These are phyloP conservation scores for Mycena galericulata DNA, from an alignment of 768 basidiomycete genomes.

Conservation along the genomic window DNA sequence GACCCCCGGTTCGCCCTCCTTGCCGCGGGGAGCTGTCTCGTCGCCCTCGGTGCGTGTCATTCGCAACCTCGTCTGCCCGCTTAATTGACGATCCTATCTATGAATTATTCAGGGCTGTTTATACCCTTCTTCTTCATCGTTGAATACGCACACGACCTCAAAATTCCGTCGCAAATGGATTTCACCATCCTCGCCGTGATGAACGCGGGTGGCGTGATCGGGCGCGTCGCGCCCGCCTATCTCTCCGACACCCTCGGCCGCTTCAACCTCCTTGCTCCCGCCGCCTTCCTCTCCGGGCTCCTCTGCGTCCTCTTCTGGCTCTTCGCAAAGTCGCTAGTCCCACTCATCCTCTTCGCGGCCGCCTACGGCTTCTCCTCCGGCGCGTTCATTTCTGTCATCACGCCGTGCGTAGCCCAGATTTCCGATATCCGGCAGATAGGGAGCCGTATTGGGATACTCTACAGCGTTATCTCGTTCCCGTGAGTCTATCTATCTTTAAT, in stretches of 20 bases:
- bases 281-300: constrained; percentile 73
- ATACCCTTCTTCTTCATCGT: constrained; percentile 80
- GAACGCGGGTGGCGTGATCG: constrained; percentile 76
- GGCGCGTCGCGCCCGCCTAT: constrained; percentile 72
- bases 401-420: constrained; percentile 76
- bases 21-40: constrained; percentile 64
- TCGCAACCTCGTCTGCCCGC: too few species aligned
- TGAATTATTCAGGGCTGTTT: constrained; percentile 68
- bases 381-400: constrained; percentile 75
- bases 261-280: constrained; percentile 75
- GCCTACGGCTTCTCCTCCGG: constrained; percentile 76
- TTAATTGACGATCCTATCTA: too few species aligned
- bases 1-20: constrained; percentile 68
- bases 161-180: constrained; percentile 51
- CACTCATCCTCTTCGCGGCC: constrained; percentile 64
- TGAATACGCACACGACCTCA: constrained; percentile 63
- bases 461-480: constrained; percentile 76
- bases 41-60: constrained; percentile 74
- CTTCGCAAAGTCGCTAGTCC: constrained; percentile 52
- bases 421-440: constrained; percentile 71
- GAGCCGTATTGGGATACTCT: constrained; percentile 71
- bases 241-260: constrained; percentile 74
- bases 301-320: constrained; percentile 70
- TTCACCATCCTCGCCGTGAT: constrained; percentile 74
- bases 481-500: constrained; percentile 54